Conservation (phyloP, 2,329 filamentous ascomycete genomes). For the Fusarium nanum region DNA sequence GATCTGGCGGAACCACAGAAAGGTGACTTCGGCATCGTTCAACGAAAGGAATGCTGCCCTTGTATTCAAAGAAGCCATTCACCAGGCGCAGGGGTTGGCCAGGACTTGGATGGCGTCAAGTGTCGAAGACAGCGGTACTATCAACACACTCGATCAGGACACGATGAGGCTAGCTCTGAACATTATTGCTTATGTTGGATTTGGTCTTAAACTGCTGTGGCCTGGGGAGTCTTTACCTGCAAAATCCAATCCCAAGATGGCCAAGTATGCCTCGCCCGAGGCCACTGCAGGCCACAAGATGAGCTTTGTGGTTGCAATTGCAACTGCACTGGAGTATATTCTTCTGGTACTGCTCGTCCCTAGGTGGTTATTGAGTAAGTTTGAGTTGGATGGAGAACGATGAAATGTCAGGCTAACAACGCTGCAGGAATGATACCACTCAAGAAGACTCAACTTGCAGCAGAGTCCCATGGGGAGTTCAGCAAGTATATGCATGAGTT, state of each 20-base stretch:
- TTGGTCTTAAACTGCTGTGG: slow-evolving; percentile 71
- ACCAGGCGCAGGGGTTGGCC: slow-evolving; percentile 72
- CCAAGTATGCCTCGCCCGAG: slow-evolving; percentile 61
- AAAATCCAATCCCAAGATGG: slow-evolving; percentile 57
- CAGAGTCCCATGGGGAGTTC: slow-evolving; percentile 71
- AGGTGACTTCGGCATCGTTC: slow-evolving; percentile 77
- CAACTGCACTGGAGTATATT: slow-evolving; percentile 71
- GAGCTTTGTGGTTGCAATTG: slow-evolving; percentile 73
- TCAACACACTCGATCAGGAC: slow-evolving; percentile 69
- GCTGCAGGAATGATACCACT: slow-evolving; percentile 60
- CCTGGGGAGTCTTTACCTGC: slow-evolving; percentile 67
- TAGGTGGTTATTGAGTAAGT: slow-evolving; percentile 64
- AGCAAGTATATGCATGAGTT: slow-evolving; percentile 77
- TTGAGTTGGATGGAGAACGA: slow-evolving; percentile 2
- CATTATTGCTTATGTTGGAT: slow-evolving; percentile 75
- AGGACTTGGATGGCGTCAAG: slow-evolving; percentile 63
- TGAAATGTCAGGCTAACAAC: slow-evolving; percentile 12
- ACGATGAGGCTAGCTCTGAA: slow-evolving; percentile 71
- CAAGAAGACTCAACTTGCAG: slow-evolving; percentile 62
- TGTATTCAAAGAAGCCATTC: slow-evolving; percentile 71
- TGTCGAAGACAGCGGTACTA: slow-evolving; percentile 51
- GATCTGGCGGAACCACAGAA: slow-evolving; percentile 78
- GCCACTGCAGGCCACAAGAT: slow-evolving; percentile 67
- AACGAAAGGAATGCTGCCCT: slow-evolving; percentile 79
- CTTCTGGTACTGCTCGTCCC: slow-evolving; percentile 71